Evolutionary conservation across 1,284 basidiomycete genomes (phyloP).

Genomic region (Moesziomyces globuligerus): DNA sequence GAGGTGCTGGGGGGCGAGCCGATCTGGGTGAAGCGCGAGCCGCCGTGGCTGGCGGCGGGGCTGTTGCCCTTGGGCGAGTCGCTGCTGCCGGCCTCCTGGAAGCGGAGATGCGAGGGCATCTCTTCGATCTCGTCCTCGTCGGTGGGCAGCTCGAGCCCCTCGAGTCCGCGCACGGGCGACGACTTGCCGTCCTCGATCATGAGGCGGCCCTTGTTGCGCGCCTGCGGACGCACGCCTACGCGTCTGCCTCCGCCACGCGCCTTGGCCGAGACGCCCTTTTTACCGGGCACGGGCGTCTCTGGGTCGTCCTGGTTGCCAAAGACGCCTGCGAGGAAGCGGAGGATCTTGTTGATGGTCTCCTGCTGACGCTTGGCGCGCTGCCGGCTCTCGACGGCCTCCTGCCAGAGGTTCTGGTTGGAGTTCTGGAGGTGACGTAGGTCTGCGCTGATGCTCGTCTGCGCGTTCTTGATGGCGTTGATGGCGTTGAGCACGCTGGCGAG

Average conservation of each 20-base stretch:
- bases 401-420: conserved; percentile 90
- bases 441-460: conserved; percentile 86
- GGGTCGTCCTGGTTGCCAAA: conserved; percentile 76
- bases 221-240: conserved; percentile 41
- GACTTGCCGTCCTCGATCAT: conserved; percentile 47
- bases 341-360: conserved; percentile 95
- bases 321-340: conserved; percentile 91
- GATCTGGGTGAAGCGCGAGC: conserved; percentile 38
- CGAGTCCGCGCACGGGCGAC: conserved; percentile 7
- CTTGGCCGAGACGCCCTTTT: conserved; percentile 36
- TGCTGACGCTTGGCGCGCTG: conserved; percentile 88
- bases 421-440: conserved; percentile 88
- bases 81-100: conserved; percentile 35
- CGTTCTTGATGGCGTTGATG: conserved; percentile 86
- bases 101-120: conserved; percentile 44
- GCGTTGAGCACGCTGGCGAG: conserved; percentile 75
- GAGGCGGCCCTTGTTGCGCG: conserved; percentile 37
- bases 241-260: conserved; percentile 58
- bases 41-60: conserved; percentile 15
- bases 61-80: conserved; percentile 39
- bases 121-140: conserved; percentile 52
- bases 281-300: conserved; percentile 19
- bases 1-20: conserved; percentile 35
- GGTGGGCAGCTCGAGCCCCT: conserved; percentile 33
- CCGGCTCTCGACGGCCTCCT: conserved; percentile 83